A percentile compares a stretch with the other conserved stretches of the same genome.
phyloP scores from a whole-genome alignment of 148 eudicot species.

The Chenopodium berlandieri region DNA sequence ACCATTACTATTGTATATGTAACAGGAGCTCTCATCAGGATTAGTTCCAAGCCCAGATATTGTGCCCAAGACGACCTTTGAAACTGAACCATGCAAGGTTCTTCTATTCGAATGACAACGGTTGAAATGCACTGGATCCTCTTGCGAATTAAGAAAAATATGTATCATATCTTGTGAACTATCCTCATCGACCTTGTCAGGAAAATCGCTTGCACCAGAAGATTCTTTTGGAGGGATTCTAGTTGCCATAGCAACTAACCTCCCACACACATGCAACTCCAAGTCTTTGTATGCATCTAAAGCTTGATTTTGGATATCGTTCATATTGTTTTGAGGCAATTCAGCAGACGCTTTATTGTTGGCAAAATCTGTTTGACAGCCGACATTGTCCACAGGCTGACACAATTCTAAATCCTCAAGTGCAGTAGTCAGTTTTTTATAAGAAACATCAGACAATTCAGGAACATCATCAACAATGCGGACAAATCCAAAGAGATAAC shows the following conservation, averaged over 20 bases:
- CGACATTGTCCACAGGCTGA: slow-evolving; percentile 26
- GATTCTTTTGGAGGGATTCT: slow-evolving; percentile 57
- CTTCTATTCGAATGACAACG: slow-evolving; percentile 21
- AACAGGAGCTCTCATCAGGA: slow-evolving; percentile 78
- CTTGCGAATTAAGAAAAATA: slow-evolving; percentile 55
- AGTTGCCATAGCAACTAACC: slow-evolving; percentile 73
- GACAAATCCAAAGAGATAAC: slow-evolving; percentile 86
- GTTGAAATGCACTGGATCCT: slow-evolving; percentile 25
- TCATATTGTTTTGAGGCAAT: slow-evolving; percentile 14
- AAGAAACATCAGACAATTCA: slow-evolving; percentile 44
- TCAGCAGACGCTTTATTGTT: slow-evolving; percentile 9
- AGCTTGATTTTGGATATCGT: slow-evolving; percentile 14
- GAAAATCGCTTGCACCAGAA: slow-evolving; percentile 32
- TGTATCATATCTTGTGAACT: slow-evolving; percentile 61
- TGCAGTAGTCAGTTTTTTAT: slow-evolving; percentile 41
- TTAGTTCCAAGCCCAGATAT: slow-evolving; percentile 75
- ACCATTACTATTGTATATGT: slow-evolving; percentile 51
- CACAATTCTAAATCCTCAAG: slow-evolving; percentile 22
- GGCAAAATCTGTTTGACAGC: slow-evolving; percentile 18
- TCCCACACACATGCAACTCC: slow-evolving; percentile 79
- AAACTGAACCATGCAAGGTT: slow-evolving; percentile 27
- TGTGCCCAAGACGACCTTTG: slow-evolving; percentile 54
- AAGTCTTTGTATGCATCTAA: slow-evolving; percentile 74
- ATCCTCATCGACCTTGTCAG: slow-evolving; percentile 35
- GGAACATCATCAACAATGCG: slow-evolving; percentile 54